Evolutionary conservation across 306 rosid species (phyloP).

Genomic region (Prunus campanulata): DNA sequence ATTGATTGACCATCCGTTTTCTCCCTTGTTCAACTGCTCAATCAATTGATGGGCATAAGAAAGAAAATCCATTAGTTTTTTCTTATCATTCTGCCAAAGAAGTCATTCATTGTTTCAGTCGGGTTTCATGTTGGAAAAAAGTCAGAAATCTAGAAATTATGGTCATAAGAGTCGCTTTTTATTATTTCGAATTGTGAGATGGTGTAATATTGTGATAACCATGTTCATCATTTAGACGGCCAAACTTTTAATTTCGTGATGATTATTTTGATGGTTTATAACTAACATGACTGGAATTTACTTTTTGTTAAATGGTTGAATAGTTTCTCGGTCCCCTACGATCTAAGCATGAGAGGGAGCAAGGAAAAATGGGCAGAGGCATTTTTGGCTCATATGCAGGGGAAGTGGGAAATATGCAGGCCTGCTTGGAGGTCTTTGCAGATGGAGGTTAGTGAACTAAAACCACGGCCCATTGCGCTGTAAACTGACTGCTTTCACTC

Average conservation of each 20-base stretch:
- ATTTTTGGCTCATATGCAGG: slow-evolving; percentile 52
- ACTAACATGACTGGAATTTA: neutral
- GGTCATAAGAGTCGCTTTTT: too few species aligned
- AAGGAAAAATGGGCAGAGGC: slow-evolving; percentile 73
- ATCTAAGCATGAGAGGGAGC: slow-evolving; percentile 67
- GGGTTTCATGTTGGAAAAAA: too few species aligned
- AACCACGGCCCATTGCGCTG: slow-evolving; percentile 75
- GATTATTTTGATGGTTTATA: neutral
- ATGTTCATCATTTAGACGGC: neutral
- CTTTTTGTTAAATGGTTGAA: slow-evolving; percentile 21
- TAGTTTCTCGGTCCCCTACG: slow-evolving; percentile 82
- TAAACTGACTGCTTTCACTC: slow-evolving; percentile 22
- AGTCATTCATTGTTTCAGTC: too few species aligned
- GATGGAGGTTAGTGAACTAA: slow-evolving; percentile 67
- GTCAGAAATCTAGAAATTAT: too few species aligned
- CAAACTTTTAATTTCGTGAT: neutral
- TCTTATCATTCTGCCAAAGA: too few species aligned
- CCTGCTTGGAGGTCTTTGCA: slow-evolving; percentile 62
- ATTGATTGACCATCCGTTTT: too few species aligned
- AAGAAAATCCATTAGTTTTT: too few species aligned
- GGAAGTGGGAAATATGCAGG: slow-evolving; percentile 69
- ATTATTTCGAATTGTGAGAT: too few species aligned
- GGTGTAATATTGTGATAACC: too few species aligned
- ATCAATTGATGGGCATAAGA: too few species aligned
- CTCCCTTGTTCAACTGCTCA: too few species aligned